Percentiles rank a stretch among this genome's conserved stretches.
phyloP scores from a whole-genome alignment of 2,329 filamentous ascomycete species.

The Fusarium sp. region DNA sequence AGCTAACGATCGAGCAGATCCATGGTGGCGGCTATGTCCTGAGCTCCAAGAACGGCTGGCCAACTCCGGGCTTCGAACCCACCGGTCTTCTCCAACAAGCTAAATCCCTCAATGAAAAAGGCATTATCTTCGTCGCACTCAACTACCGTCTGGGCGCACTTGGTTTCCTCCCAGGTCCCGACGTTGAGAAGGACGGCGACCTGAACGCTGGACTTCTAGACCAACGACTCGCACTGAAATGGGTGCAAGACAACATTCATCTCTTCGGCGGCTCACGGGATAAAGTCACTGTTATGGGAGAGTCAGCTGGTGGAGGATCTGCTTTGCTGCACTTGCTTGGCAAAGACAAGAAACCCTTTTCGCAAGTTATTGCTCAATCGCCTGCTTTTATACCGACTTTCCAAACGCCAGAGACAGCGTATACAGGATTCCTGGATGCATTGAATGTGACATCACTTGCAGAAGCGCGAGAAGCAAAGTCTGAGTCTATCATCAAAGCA shows the following conservation, averaged over 20 bases:
- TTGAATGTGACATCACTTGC: not conserved
- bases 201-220: constrained; percentile 64
- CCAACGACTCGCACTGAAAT: constrained; percentile 60
- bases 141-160: constrained; percentile 9
- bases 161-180: not conserved
- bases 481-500: too few species aligned
- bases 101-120: not conserved
- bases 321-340: constrained; percentile 49
- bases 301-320: not conserved
- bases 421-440: not conserved
- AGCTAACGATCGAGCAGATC: not conserved
- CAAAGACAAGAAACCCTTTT: not conserved
- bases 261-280: constrained; percentile 61
- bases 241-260: constrained; percentile 62
- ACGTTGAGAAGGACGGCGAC: not conserved
- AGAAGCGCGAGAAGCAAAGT: too few species aligned
- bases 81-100: not conserved
- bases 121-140: not conserved
- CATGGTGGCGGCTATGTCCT: not conserved
- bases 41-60: not conserved
- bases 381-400: not conserved
- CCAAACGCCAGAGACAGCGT: not conserved
- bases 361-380: not conserved
- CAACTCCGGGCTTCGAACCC: not conserved
- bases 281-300: constrained; percentile 34